Evolutionary conservation across 2,329 filamentous ascomycete species (phyloP).

Genomic region (Myriosclerotinia scirpicola): DNA sequence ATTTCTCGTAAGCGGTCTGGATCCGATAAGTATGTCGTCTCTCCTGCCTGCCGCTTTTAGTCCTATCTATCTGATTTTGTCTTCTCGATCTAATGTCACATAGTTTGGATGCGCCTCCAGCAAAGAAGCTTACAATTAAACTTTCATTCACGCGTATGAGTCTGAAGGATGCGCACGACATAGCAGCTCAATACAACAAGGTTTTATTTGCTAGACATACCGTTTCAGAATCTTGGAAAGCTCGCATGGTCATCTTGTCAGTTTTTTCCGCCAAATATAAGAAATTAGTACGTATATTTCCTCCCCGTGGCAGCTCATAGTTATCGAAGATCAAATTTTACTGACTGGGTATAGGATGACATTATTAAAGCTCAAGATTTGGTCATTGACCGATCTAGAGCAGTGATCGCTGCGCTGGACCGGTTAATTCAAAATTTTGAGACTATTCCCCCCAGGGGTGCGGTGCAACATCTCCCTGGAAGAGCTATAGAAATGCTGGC

Average conservation of each 20-base stretch:
- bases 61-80: not conserved
- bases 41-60: not conserved
- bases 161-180: not conserved
- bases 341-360: not conserved
- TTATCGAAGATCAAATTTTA: not conserved
- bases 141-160: not conserved
- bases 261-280: not conserved
- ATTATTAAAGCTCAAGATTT: constrained; percentile 3
- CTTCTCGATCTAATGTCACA: not conserved
- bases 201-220: not conserved
- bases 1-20: not conserved
- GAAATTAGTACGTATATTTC: not conserved
- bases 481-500: not conserved
- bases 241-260: constrained; percentile 3
- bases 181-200: not conserved
- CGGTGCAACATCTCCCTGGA: not conserved
- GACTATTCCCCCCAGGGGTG: not conserved
- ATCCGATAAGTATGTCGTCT: not conserved
- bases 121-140: constrained; percentile 1
- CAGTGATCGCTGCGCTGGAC: not conserved
- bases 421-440: not conserved
- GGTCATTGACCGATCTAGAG: not conserved
- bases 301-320: not conserved
- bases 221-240: not conserved
- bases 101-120: not conserved